Base-by-base conservation (phyloP, 2,329 filamentous ascomycete genomes). In the Penicillium fuscoglaucum region DNA sequence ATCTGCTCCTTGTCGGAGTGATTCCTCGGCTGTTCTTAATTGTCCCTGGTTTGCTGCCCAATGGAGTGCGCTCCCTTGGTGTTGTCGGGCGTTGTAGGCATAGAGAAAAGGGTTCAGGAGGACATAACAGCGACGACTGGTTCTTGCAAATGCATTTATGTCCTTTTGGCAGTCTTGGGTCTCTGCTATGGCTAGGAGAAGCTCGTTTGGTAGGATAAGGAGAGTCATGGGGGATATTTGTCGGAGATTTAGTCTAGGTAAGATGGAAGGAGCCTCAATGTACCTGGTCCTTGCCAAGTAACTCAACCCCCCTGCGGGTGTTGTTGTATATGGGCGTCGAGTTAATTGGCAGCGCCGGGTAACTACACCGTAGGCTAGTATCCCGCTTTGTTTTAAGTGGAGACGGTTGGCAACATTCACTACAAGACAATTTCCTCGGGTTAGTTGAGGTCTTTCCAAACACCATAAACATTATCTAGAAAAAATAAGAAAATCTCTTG, bases 71-170 rank as follows among this genome's bases (percentile, higher is more conserved):
- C 29, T 46, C n/a, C 43, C 43, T 24, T 35, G 17, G 17, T 57
- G 35, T n/a, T 48, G 2, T 24, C 12, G 19, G 28, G 48, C 44
- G n/a, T 57, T 57, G 50, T 57, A 43, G 5, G 28, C 33, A 26
- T 57, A 57, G 28, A 57, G 55, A 13, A 35, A 29, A 12, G 49
- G 12, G 29, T 57, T 57, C 6, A 57, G 24, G 15, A 57, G 43
- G 3, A 1, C 6, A 33, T 41, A 33, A 15, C 35, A 48, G 17
- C 35, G 55, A 12, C 17, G 50, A 28, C 47, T 54, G 17, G 28
- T 28, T 19, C n/a, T 47, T 31, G 44, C 43, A 12, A 58, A 43
- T 29, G 55, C 28, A 31, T 58, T 58, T 21, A 54, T 43, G 29
- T 46, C 29, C 19, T 9, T 40, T 35, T 58, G 28, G 35, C 29